Conservation (phyloP, 345 rosid genomes). For the Hypericum androsaemum region DNA sequence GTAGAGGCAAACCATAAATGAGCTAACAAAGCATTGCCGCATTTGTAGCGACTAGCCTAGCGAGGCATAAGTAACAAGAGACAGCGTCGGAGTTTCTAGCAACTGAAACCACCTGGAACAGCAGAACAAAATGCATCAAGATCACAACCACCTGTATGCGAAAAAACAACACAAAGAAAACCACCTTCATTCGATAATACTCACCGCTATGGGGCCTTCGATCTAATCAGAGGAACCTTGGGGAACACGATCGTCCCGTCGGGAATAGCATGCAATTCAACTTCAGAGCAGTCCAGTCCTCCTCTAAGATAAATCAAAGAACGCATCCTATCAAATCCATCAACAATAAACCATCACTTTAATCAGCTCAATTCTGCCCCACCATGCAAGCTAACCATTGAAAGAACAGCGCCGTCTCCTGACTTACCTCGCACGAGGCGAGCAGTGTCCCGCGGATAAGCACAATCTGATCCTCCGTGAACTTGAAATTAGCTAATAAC, state of each 20-base stretch:
- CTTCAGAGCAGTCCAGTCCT: conserved; percentile 78
- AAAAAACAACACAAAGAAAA: conserved; percentile 1
- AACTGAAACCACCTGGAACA: conserved; percentile 72
- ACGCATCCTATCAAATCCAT: conserved; percentile 50
- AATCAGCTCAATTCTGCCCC: too few species aligned
- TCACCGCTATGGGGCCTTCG: conserved; percentile 92
- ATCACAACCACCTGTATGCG: background rate
- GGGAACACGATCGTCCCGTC: conserved; percentile 94
- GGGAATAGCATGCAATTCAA: conserved; percentile 69
- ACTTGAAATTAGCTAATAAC: conserved; percentile 75
- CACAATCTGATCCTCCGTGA: conserved; percentile 57
- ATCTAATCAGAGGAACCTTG: conserved; percentile 79
- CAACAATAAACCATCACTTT: conserved; percentile 10
- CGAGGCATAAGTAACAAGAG: conserved; percentile 82
- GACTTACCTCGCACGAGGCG: conserved; percentile 63
- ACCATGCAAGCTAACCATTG: background rate
- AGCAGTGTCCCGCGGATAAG: conserved; percentile 57
- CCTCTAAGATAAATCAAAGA: conserved; percentile 67
- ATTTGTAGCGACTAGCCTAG: conserved; percentile 82
- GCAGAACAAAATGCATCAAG: background rate
- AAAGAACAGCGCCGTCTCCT: background rate
- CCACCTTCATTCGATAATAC: conserved; percentile 21
- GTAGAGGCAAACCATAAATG: too few species aligned
- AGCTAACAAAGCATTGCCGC: conserved; percentile 94
- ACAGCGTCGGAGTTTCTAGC: conserved; percentile 84